Percentiles rank a stretch among this genome's conserved stretches.
phyloP scores from a whole-genome alignment of 768 basidiomycete genomes.

The Termitomyces sp. region DNA sequence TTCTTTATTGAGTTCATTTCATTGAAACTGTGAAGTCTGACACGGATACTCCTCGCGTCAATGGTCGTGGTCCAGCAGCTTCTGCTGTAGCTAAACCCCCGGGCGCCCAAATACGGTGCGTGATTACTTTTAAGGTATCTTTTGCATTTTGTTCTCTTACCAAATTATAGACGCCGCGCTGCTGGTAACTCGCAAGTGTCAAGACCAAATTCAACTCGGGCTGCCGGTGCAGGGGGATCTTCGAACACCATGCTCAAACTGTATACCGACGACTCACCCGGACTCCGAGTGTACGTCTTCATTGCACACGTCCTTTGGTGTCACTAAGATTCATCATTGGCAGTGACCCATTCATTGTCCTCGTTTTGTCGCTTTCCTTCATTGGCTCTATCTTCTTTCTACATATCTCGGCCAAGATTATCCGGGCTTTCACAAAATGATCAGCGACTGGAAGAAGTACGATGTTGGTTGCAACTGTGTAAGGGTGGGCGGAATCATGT shows the following conservation, averaged over 20 bases:
- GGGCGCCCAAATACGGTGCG: conserved; percentile 78
- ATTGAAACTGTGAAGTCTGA: conserved; percentile 53
- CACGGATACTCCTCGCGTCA: conserved; percentile 59
- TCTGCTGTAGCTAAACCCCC: conserved; percentile 63
- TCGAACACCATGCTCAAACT: conserved; percentile 98
- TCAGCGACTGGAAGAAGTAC: neutral
- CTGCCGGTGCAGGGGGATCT: conserved; percentile 93
- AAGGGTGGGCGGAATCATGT: conserved; percentile 6
- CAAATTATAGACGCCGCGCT: conserved; percentile 58
- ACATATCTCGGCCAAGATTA: conserved; percentile 93
- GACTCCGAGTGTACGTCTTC: conserved; percentile 85
- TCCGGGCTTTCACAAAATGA: conserved; percentile 85
- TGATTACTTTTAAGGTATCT: conserved; percentile 8
- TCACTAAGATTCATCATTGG: neutral
- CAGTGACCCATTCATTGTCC: conserved; percentile 95
- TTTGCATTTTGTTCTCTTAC: neutral
- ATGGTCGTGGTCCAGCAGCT: conserved; percentile 32
- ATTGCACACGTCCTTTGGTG: neutral
- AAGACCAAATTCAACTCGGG: conserved; percentile 81
- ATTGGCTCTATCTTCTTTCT: conserved; percentile 99
- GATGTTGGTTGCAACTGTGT: neutral
- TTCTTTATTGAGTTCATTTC: neutral
- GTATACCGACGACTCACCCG: conserved; percentile 97
- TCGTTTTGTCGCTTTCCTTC: conserved; percentile 92
- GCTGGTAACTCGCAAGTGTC: conserved; percentile 50